phyloP scores from a whole-genome alignment of 352 stramenopile genomes.

The Phytopythium delawarense region DNA sequence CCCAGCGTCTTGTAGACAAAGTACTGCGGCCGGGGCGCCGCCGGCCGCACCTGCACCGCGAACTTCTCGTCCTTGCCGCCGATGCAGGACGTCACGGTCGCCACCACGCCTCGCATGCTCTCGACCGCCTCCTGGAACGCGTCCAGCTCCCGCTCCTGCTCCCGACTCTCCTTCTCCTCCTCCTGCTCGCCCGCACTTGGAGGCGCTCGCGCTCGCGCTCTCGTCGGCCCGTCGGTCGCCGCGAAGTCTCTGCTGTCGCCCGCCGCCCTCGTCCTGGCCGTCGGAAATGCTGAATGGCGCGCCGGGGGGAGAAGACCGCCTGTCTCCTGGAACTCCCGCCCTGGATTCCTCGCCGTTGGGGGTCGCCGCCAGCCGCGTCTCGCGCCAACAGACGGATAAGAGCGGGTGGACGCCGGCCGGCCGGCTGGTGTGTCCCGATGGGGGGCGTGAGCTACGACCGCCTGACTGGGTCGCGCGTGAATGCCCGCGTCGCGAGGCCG shows the following conservation, averaged over 20 bases:
- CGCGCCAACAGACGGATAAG: neutral
- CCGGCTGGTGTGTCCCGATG: no score
- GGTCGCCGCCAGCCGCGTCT: no score
- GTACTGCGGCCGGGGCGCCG: conserved; percentile 37
- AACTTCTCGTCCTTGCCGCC: conserved; percentile 78
- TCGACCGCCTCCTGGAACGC: neutral
- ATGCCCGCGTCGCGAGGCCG: no score
- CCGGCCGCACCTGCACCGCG: conserved; percentile 52
- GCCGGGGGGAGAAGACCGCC: neutral
- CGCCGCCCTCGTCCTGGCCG: conserved; percentile 2
- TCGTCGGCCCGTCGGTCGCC: neutral
- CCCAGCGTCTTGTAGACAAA: conserved; percentile 81
- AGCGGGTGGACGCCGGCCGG: neutral
- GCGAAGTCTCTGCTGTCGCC: neutral
- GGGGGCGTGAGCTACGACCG: neutral
- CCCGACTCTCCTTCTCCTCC: neutral
- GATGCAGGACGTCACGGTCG: conserved; percentile 74
- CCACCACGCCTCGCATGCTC: conserved; percentile 59
- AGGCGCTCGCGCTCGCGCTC: no score
- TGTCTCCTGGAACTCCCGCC: neutral
- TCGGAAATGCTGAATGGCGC: neutral
- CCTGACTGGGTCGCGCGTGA: no score
- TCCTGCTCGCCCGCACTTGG: neutral
- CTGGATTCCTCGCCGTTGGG: conserved; percentile 1
- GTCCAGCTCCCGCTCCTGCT: neutral